Percentiles rank a stretch among this genome's conserved stretches.
Conservation (phyloP, 805 yeast genomes). For the Pichia deserticola region DNA sequence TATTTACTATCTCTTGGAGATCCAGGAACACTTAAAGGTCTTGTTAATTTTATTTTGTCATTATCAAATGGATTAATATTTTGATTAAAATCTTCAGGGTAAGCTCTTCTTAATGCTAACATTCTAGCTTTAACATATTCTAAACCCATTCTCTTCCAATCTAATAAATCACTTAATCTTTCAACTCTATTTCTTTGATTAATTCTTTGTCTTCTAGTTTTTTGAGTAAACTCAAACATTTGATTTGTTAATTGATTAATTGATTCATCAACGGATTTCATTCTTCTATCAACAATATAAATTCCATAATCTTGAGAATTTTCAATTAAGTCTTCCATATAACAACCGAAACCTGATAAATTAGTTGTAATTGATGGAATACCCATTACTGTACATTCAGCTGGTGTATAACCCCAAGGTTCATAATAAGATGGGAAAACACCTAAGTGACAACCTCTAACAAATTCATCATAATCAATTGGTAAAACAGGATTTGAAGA, state of each 20-base stretch:
- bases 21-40: conserved; percentile 96
- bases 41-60: conserved; percentile 61
- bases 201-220: conserved; percentile 93
- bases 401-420: conserved; percentile 99
- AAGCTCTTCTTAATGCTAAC: conserved; percentile 85
- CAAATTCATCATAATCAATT: conserved; percentile 94
- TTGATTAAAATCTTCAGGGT: conserved; percentile 69
- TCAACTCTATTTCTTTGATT: conserved; percentile 97
- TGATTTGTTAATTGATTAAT: conserved; percentile 82
- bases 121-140: conserved; percentile 94
- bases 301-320: conserved; percentile 94
- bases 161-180: conserved; percentile 83
- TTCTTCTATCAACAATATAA: conserved; percentile 90
- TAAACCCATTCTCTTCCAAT: conserved; percentile 97
- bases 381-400: conserved; percentile 99
- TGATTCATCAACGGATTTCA: conserved; percentile 87
- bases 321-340: conserved; percentile 96
- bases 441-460: conserved; percentile 95
- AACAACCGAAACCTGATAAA: conserved; percentile 94
- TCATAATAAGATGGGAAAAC: conserved; percentile 98
- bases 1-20: conserved; percentile 70
- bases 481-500: conserved; percentile 91
- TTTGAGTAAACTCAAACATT: conserved; percentile 82
- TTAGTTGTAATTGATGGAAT: conserved; percentile 96
- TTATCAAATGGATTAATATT: conserved; percentile 34